Evolutionary conservation across 176 grass and related monocot species (phyloP), one percentile per base, ranked within the genome.

Genomic region (Avena insularis): DNA sequence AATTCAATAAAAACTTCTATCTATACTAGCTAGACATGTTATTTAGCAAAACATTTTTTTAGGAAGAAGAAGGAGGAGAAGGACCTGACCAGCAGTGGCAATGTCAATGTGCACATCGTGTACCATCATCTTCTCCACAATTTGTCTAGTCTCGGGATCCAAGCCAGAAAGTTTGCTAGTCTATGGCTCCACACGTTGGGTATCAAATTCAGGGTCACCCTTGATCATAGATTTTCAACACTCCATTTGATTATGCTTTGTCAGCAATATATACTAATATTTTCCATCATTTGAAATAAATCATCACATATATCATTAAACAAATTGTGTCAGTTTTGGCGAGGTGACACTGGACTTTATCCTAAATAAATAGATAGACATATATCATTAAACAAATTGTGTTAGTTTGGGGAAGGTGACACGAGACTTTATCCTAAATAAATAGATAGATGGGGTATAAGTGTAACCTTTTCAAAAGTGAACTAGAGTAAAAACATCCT

Each of bases 101-200:
- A 43, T 43, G 40, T 43, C 40, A 43, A 43, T 51, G 55, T 36
- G 29, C 46, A 16, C 20, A 93, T 86, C 23, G 1, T 64, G 87
- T 95, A 99, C 97, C 97, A 99, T 99, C 97, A 99, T 99, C 81
- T 99, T 99, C 79, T 99, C 97, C 43, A 99, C 92, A 51, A 94
- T 96, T 86, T 98, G 92, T 36, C 97, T 88, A 84, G 97, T 99
- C 81, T 99, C 94, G 19, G 94, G 90, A 89, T 96, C 94, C 89
- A 96, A 87, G 87, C 96, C 97, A 86, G 92, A 71, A 19, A 92
- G 84, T 57, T 97, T 97, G 88, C 95, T 97, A 78, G 27, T 94
- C 88, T 97, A 90, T 23, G 95, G 95, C 67, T 97, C 92, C 50
- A 97, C 90, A 53, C 89, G 87, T 31, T 97, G 95, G 5, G 94